Evolutionary conservation across 345 rosid species (phyloP), one percentile per base, ranked within the genome.

Genomic region (Punica granatum): DNA sequence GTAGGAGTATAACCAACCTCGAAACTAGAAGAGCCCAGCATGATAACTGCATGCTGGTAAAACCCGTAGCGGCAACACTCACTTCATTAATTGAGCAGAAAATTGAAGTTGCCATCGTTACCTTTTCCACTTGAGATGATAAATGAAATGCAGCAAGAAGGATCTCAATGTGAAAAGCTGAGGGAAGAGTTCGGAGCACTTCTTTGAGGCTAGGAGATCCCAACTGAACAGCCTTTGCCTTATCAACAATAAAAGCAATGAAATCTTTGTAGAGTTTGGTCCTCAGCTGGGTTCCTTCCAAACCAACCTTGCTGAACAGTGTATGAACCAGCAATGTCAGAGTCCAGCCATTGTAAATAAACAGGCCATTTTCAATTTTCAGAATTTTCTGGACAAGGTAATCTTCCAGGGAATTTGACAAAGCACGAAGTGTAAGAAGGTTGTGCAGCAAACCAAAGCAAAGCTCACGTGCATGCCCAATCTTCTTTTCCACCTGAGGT

Each of bases 141-240:
- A 94, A 79, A 79, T 94, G 96, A 78, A 91, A 94, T 67, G 97
- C 89, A 86, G 88, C 80, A 42, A 91, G 81, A 72, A 94, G 93
- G 80, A 94, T 86, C 86, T 94, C 95, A 76, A 91, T 71, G 78
- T 94, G 95, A 75, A 89, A 88, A 37, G 79, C 81, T 56, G 98
- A 88, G 41, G 99, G 99, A 72, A 94, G 98, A 67, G 79, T 77
- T 44, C 68, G 81, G 75, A 86, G 75, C 73, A 94, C 70, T 66
- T 88, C 96, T 82, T 79, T 83, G 71, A 83, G 76, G 70, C 75
- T 73, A 74, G 80, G 85, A 71, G 81, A 81, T 66, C 76, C 80
- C 56, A 78, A 78, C 74, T 76, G 76, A 70, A 89, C 69, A 70
- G 62, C 64, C 60, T 78, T 75, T 39, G 75, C 86, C 83, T 82